Base-by-base conservation (phyloP, 139 green algal species). In the Auxenochlorella protothecoides region DNA sequence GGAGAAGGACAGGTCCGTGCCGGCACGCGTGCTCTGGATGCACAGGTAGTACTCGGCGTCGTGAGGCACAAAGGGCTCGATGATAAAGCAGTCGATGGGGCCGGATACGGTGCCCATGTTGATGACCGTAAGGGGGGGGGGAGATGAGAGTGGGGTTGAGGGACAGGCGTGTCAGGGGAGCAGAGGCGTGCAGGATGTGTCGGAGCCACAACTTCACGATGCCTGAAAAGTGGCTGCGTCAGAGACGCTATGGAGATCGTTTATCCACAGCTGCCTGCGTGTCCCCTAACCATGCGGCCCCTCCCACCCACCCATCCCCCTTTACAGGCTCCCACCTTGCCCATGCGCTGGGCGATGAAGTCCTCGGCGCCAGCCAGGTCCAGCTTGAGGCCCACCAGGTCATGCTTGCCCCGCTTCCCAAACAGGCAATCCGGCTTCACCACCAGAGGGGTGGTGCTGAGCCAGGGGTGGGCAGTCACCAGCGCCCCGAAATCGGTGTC, bases 341-440 rank as follows among this genome's bases (percentile, higher is more conserved):
- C 76, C 72, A 96, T 85, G 53, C 89, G 83, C 6, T 79, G 80
- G 8, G 79, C 75, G 54, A 96, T 86, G 70, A 96, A 96, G 15
- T 74, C 69, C 66, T 93, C 75, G 14, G 89, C 90, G 63, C 78
- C 78, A 4, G 15, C 15, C 8, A 73, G 80, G 60, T 79, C 74
- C 52, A 96, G 76, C 73, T 93, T 90, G 3, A 96, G 79, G 5
- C 88, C 89, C 44, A 96, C 91, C 57, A 97, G 81, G 76, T 97
- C 91, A 66, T 96, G 86, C 81, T 97, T 97, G 65, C 92, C 92
- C 6, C 92, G 89, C 78, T 97, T 92, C 4, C 92, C 92, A 77
- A 97, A 97, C 53, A 97, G 85, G 89, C 96, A 96, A 79, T 97
- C 92, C 0, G 92, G 92, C 74, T 97, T 97, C 11, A 97, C 90